Conservation (phyloP, 2,329 filamentous ascomycete species). For the Huntiella decipiens region DNA sequence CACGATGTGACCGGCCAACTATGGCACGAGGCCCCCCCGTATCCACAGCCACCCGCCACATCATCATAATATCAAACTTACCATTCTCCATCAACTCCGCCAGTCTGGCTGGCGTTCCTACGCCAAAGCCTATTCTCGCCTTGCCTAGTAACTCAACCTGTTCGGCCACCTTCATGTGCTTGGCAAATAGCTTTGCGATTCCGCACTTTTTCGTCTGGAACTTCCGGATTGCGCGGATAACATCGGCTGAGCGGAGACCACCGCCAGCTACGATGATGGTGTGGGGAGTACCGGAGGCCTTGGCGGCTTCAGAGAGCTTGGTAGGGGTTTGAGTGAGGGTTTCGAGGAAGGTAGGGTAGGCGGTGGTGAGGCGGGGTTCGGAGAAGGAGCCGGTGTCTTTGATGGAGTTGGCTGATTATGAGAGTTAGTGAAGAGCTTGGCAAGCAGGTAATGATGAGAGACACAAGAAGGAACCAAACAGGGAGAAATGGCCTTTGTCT, state of each 20-base stretch:
- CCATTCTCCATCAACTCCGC: slow-evolving; percentile 68
- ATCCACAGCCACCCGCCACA: neutral
- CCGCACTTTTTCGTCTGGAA: slow-evolving; percentile 62
- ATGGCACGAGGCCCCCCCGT: neutral
- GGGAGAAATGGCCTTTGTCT: neutral
- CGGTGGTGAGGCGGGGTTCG: slow-evolving; percentile 34
- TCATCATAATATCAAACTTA: slow-evolving; percentile 20
- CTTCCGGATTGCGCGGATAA: slow-evolving; percentile 56
- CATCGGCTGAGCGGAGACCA: slow-evolving; percentile 68
- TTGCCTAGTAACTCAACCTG: slow-evolving; percentile 56
- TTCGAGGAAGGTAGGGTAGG: slow-evolving; percentile 47
- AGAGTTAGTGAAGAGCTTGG: neutral
- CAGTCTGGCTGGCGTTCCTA: slow-evolving; percentile 73
- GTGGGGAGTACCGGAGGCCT: slow-evolving; percentile 56
- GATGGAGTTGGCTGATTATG: slow-evolving; percentile 45
- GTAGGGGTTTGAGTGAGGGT: slow-evolving; percentile 36
- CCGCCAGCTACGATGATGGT: slow-evolving; percentile 77
- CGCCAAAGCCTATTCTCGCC: slow-evolving; percentile 60
- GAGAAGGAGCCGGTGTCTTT: slow-evolving; percentile 61
- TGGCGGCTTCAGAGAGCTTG: slow-evolving; percentile 43
- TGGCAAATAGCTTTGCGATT: slow-evolving; percentile 87
- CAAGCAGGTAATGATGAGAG: neutral
- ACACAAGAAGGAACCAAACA: neutral
- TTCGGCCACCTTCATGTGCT: slow-evolving; percentile 91
- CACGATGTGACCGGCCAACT: neutral